phyloP scores from a whole-genome alignment of 257 asterid species.

The Ilex aquifolium region DNA sequence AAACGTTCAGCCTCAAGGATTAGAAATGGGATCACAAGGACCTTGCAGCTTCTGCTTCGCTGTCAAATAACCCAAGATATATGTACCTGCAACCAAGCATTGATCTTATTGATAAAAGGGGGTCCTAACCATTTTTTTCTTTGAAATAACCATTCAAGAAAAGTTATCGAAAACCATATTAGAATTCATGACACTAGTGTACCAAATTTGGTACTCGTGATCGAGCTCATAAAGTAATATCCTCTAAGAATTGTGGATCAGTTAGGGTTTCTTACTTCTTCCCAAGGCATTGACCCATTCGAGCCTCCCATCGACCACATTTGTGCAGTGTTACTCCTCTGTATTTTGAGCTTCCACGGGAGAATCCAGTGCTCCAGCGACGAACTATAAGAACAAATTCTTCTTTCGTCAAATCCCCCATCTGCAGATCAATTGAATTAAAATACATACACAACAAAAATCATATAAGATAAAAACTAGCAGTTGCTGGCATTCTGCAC shows the following conservation, averaged over 20 bases:
- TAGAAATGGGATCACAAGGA: slow-evolving; percentile 28
- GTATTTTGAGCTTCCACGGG: slow-evolving; percentile 71
- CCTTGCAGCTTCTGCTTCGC: slow-evolving; percentile 73
- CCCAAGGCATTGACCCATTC: slow-evolving; percentile 66
- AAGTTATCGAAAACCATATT: slow-evolving; percentile 3
- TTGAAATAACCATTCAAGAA: slow-evolving; percentile 16
- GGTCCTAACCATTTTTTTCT: slow-evolving; percentile 14
- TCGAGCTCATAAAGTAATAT: neutral
- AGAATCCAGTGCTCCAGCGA: slow-evolving; percentile 69
- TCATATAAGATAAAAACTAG: neutral
- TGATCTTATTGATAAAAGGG: slow-evolving; percentile 35
- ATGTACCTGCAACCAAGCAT: slow-evolving; percentile 53
- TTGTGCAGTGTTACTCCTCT: slow-evolving; percentile 65
- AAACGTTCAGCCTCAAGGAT: slow-evolving; percentile 16
- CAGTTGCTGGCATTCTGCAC: neutral
- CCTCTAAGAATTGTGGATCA: too few species aligned
- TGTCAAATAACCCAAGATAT: slow-evolving; percentile 61
- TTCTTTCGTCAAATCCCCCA: slow-evolving; percentile 54
- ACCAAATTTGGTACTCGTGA: neutral
- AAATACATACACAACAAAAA: slow-evolving; percentile 2
- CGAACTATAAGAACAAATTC: slow-evolving; percentile 74
- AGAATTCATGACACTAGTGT: neutral
- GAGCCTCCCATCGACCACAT: slow-evolving; percentile 70
- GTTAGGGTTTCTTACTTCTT: slow-evolving; percentile 43
- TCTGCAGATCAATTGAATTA: slow-evolving; percentile 33